Base-by-base conservation (phyloP, 164 flowering plant genomes). In the Piper betle region DNA sequence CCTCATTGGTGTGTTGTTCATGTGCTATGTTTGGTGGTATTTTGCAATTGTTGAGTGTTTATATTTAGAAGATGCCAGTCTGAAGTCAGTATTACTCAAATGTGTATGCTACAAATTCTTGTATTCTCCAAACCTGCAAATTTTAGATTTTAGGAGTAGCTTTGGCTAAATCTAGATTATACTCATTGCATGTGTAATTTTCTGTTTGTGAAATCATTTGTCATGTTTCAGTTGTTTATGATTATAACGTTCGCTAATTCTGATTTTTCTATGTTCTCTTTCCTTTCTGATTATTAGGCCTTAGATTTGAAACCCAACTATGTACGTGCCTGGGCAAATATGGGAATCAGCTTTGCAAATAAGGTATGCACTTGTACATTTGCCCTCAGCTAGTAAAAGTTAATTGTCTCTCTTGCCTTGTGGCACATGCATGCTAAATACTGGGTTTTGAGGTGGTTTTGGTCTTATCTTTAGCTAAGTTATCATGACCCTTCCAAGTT, bases 241-340 rank as follows among this genome's bases (percentile, higher is more conserved):
- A 5, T 40, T 43, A 39, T 38, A 10, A 17, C 9, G 20, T 58
- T 16, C 18, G 5, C 20, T 18, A 20, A 52, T 2, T 43, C 17
- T 56, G 5, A 59, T 65, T 20, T 63, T 59, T 66, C 43, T 15
- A 46, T 46, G 50, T 46, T 66, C 59, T 59, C 18, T 67, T 67
- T 54, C 25, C 12, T 71, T 59, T 2, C 72, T 60, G 42, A 17
- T 69, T 67, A 53, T 50, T 75, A 93, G 98, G 99, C 99, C 15
- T 72, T 93, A 39, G 96, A 93, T 78, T 76, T 93, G 80, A 93
- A 93, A 76, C 97, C 99, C 61, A 93, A 93, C 66, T 93, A 93
- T 74, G 97, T 90, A 61, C 96, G 97, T 59, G 99, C 97, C 56
- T 93, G 99, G 97, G 99, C 95, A 56, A 93, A 93, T 78, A 93